These are phyloP conservation scores for Ensete glaucum DNA, from an alignment of 176 grass and related monocot species.

Conservation along the genomic window DNA sequence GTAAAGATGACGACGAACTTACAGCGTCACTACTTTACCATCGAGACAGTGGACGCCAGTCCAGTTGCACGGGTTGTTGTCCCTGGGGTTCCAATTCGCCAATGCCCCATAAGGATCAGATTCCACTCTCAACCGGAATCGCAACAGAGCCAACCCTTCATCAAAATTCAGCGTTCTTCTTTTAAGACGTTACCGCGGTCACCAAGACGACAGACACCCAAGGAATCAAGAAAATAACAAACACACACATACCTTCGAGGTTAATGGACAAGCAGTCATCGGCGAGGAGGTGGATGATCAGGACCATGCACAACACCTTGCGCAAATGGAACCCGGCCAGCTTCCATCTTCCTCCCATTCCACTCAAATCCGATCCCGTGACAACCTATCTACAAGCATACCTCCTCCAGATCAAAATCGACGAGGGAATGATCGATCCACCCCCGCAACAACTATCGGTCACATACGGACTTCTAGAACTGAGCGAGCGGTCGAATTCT, in stretches of 20 bases:
- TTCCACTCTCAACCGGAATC: conserved; percentile 65
- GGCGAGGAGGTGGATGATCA: conserved; percentile 38
- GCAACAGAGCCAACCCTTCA: conserved; percentile 57
- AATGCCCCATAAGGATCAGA: conserved; percentile 60
- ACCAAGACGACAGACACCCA: conserved; percentile 1
- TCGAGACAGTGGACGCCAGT: conserved; percentile 46
- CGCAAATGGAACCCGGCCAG: conserved; percentile 32
- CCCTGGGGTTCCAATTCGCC: conserved; percentile 49
- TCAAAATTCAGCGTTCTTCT: neutral
- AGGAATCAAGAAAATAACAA: neutral
- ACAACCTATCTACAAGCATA: neutral
- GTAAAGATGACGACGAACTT: conserved; percentile 33
- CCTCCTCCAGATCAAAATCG: conserved; percentile 5
- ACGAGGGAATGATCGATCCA: neutral
- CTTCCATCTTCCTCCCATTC: conserved; percentile 47
- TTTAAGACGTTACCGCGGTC: conserved; percentile 10
- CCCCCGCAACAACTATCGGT: too few species aligned
- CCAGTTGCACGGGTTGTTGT: conserved; percentile 66
- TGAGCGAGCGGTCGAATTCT: neutral
- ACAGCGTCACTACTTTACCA: conserved; percentile 67
- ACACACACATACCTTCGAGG: conserved; percentile 55
- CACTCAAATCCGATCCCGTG: neutral
- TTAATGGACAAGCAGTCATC: conserved; percentile 60
- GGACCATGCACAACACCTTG: conserved; percentile 19
- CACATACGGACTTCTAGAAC: neutral